phyloP scores from a whole-genome alignment of 2,329 filamentous ascomycete species.

The Colletotrichum coccodes region DNA sequence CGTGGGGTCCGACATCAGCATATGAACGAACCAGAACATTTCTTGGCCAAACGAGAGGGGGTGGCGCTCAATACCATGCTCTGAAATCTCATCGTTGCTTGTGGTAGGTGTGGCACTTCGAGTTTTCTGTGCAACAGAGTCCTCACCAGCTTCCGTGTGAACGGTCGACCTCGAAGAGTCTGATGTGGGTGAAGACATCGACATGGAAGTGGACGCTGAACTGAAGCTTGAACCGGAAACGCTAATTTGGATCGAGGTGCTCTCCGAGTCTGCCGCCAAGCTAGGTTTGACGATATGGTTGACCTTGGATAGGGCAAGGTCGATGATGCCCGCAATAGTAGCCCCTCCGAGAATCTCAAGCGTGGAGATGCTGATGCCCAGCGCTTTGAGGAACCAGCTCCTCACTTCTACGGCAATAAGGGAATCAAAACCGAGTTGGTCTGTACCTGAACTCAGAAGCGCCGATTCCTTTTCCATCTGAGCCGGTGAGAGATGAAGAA shows the following conservation, averaged over 20 bases:
- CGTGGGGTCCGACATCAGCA: neutral
- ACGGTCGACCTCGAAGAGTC: too few relatives aligned
- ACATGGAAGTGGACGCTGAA: too few relatives aligned
- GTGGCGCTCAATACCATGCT: too few relatives aligned
- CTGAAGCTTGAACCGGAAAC: neutral
- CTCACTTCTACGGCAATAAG: neutral
- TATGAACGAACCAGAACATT: neutral
- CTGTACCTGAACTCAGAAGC: neutral
- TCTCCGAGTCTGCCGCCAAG: neutral
- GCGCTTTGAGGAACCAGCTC: neutral
- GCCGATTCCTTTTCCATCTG: neutral
- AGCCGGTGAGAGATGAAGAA: neutral
- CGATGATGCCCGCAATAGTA: neutral
- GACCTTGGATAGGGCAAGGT: neutral
- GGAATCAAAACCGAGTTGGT: neutral
- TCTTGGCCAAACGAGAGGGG: neutral
- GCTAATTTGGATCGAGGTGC: neutral
- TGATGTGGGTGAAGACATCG: too few relatives aligned
- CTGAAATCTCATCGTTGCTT: too few relatives aligned
- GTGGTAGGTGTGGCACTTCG: too few relatives aligned
- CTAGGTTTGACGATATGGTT: neutral
- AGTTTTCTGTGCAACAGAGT: too few relatives aligned
- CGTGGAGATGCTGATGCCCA: neutral
- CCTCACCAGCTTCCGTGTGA: too few relatives aligned
- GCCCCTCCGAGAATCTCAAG: neutral